Evolutionary conservation across 108 stramenopile genomes (phyloP).

Genomic region (Asterionellopsis glacialis): DNA sequence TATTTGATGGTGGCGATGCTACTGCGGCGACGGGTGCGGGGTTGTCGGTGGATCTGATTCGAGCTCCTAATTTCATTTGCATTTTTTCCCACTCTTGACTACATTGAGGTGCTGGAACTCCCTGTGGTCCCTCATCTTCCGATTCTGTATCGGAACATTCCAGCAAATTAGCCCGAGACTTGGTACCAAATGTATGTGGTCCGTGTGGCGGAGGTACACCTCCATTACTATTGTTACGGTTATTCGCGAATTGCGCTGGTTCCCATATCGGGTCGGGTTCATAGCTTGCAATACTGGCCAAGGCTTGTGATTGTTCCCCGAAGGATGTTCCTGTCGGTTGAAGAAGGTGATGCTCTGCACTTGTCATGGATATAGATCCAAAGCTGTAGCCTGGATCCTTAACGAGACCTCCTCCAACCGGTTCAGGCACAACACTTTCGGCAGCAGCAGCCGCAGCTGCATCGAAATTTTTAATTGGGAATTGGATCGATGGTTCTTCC

Average conservation of each 20-base stretch:
- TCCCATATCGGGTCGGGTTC: constrained; percentile 11
- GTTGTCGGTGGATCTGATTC: neutral
- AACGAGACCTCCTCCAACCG: no score
- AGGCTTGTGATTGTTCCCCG: constrained; percentile 38
- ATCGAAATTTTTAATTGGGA: no score
- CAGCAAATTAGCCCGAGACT: constrained; percentile 30
- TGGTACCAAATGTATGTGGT: neutral
- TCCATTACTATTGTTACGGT: no score
- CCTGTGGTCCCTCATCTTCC: constrained; percentile 22
- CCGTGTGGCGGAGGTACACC: no score
- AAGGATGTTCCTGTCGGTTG: constrained; percentile 27
- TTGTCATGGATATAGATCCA: constrained; percentile 37
- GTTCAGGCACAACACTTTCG: no score
- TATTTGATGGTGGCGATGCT: no score
- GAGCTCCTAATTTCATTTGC: constrained; percentile 18
- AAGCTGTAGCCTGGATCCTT: constrained; percentile 9
- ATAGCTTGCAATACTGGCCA: constrained; percentile 10
- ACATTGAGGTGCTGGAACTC: constrained; percentile 1
- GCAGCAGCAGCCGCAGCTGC: no score
- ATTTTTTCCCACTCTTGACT: constrained; percentile 45
- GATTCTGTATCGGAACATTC: constrained; percentile 56
- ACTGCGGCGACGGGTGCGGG: no score
- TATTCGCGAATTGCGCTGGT: no score
- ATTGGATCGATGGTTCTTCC: no score
- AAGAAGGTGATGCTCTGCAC: constrained; percentile 17